Evolutionary conservation across 2,329 filamentous ascomycete species (phyloP).

Genomic region (Colletotrichum echinochloae): DNA sequence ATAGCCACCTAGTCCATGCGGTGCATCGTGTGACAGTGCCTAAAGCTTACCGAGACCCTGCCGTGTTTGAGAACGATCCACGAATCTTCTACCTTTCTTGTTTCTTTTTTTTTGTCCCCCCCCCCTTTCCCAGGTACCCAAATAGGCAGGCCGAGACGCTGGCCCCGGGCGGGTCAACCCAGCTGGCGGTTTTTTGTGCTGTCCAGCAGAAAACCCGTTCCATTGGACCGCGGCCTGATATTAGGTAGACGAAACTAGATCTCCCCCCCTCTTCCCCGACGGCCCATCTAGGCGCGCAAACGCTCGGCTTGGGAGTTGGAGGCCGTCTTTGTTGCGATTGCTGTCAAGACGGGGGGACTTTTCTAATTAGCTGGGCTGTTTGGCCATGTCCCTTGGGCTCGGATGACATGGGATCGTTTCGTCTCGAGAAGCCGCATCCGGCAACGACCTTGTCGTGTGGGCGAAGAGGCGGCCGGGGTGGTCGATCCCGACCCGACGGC

Average conservation of each 20-base stretch:
- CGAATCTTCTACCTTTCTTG: constrained; percentile 8
- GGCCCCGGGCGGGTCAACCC: constrained; percentile 12
- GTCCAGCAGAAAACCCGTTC: constrained; percentile 14
- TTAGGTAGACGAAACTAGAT: constrained; percentile 15
- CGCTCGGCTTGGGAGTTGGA: constrained; percentile 1
- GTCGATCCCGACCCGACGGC: background rate
- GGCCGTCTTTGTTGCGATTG: constrained; percentile 29
- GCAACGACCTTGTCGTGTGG: background rate
- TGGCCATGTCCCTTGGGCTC: background rate
- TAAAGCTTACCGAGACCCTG: constrained; percentile 13
- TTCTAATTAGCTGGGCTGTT: background rate
- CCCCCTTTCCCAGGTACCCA: background rate
- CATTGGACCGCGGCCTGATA: constrained; percentile 26
- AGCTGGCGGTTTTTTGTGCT: constrained; percentile 16
- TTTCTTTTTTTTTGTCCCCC: background rate
- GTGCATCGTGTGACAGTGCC: constrained; percentile 17
- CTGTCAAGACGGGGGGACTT: background rate
- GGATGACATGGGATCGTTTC: background rate
- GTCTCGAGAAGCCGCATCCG: constrained; percentile 21
- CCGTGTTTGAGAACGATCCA: constrained; percentile 2
- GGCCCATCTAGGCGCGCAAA: constrained; percentile 10
- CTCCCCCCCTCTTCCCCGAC: too few species aligned
- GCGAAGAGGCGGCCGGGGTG: background rate
- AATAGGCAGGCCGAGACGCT: background rate
- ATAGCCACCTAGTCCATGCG: constrained; percentile 12